These are phyloP conservation scores for Musa acuminata DNA, from an alignment of 176 grass and related monocot species.

Conservation along the genomic window DNA sequence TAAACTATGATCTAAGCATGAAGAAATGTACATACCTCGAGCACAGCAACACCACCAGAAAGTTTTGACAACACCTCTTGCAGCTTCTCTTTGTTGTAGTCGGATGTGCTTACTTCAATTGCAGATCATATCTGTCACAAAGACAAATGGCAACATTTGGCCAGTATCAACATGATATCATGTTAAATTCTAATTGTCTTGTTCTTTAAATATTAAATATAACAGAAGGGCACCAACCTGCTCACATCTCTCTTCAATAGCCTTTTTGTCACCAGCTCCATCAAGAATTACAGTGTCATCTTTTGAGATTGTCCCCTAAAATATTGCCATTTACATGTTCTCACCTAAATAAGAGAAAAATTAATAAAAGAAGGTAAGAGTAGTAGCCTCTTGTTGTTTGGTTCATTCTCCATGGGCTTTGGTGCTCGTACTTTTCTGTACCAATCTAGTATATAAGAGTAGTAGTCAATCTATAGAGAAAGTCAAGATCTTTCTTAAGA, in stretches of 20 bases:
- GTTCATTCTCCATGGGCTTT: no score
- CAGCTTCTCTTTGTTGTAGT: conserved; percentile 53
- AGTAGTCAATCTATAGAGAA: no score
- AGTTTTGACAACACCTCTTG: conserved; percentile 55
- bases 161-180: background rate
- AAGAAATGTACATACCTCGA: conserved; percentile 29
- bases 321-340: background rate
- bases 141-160: background rate
- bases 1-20: no score
- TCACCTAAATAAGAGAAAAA: no score
- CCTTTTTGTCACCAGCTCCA: conserved; percentile 46
- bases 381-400: no score
- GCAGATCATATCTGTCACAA: conserved; percentile 45
- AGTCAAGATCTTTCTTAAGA: no score
- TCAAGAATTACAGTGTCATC: conserved; percentile 56
- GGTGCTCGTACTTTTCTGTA: no score
- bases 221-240: conserved; percentile 27
- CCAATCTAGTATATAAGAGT: no score
- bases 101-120: conserved; percentile 53
- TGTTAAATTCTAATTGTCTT: background rate
- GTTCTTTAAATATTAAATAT: background rate
- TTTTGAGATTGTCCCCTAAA: conserved; percentile 51
- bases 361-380: no score
- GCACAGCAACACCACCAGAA: conserved; percentile 51
- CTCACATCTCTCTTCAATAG: conserved; percentile 48